These are phyloP conservation scores for Yamadazyma mexicana DNA, from an alignment of 1,139 yeast species.

Conservation along the genomic window DNA sequence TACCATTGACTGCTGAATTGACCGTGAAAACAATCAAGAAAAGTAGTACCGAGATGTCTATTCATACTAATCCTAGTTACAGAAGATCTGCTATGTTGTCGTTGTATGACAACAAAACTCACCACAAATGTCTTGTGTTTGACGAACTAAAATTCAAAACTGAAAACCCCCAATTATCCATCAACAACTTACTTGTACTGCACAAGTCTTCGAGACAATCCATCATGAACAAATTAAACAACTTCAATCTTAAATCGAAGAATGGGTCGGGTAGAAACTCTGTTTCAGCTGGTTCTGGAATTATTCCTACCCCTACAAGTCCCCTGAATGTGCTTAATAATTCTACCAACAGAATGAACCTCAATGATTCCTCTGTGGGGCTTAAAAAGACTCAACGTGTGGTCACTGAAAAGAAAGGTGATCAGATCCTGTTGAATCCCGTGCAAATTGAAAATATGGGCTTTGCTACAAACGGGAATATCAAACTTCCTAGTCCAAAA, in stretches of 20 bases:
- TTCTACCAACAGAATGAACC: constrained; percentile 33
- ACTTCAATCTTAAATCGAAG: constrained; percentile 15
- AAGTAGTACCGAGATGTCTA: constrained; percentile 37
- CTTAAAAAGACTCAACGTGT: constrained; percentile 25
- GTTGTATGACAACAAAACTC: constrained; percentile 43
- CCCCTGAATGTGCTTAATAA: constrained; percentile 15
- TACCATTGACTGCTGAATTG: constrained; percentile 32
- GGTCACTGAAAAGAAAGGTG: constrained; percentile 4
- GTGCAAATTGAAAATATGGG: constrained; percentile 34
- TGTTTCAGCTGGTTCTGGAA: constrained; percentile 17
- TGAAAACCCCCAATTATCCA: constrained; percentile 44
- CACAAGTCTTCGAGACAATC: constrained; percentile 43
- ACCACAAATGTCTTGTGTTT: constrained; percentile 37
- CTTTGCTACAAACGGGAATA: constrained; percentile 50
- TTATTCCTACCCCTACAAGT: constrained; percentile 12
- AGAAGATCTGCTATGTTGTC: constrained; percentile 59
- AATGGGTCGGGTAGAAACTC: constrained; percentile 1
- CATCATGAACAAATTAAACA: constrained; percentile 32
- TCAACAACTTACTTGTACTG: constrained; percentile 39
- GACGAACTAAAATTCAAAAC: constrained; percentile 27
- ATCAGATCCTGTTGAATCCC: constrained; percentile 20
- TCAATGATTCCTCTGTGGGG: constrained; percentile 44
- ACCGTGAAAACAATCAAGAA: constrained; percentile 24
- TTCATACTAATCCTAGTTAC: constrained; percentile 51
- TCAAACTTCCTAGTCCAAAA: constrained; percentile 49